Evolutionary conservation across 2,329 filamentous ascomycete species (phyloP), one percentile per base, ranked within the genome.

Genomic region (Myriangium duriaei): DNA sequence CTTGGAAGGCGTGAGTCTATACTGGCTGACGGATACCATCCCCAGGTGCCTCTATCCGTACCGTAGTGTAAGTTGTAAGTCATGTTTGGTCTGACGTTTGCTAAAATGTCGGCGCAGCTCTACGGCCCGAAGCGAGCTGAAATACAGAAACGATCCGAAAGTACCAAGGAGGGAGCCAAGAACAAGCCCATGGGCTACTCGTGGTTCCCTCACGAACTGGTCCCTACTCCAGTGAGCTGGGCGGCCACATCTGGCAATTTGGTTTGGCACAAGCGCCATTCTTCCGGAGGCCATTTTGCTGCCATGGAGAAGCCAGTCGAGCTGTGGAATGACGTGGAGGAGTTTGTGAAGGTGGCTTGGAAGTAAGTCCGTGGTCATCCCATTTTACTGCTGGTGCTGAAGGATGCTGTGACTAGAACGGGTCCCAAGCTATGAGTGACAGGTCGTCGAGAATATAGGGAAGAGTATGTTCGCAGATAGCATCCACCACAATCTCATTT

Each of bases 11-110:
- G 62, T 70, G 9, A 64, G 62, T 2, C 47, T 75, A 3, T 76
- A 72, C 48, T 76, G 71, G 71, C 56, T 74, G 41, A 72, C 70
- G 0, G 47, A 56, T 11, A 51, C 49, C 3, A 56, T 56, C 36
- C 49, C 55, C 4, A 46, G 53, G 4, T 49, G 51, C 11, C 63
- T 72, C 18, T 75, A 67, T 49, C 59, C 64, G 1, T 73, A 74
- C 41, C 59, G 67, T 16, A 34, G 21, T 16, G 42, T 42, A 33
- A 18, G 40, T 37, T 9, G 14, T 19, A 15, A n/a, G n/a, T n/a
- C n/a, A n/a, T n/a, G n/a, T n/a, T n/a, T n/a, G n/a, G n/a, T n/a
- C n/a, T 24, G 14, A 36, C 17, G 18, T 31, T 24, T 10, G 5
- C 16, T n/a, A n/a, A n/a, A n/a, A n/a, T n/a, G n/a, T n/a, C n/a